These are phyloP conservation scores for Cyclostephanos tholiformis DNA, from an alignment of 108 stramenopile species.

Conservation along the genomic window DNA sequence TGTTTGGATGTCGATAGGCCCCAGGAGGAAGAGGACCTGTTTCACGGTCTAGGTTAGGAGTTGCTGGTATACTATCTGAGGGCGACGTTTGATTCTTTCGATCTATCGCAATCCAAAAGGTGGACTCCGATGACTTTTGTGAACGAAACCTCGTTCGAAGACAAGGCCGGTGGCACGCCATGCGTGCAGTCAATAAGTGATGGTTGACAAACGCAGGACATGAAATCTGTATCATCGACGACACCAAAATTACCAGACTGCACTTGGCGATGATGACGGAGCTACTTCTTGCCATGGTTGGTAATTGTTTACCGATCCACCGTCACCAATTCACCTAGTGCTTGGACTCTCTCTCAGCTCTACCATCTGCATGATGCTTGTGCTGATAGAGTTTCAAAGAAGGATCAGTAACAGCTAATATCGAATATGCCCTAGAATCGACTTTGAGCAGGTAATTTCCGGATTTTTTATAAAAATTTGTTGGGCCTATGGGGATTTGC, in stretches of 20 bases:
- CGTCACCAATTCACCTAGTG: too few species aligned
- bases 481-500: too few species aligned
- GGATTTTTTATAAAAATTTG: too few species aligned
- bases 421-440: too few species aligned
- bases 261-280: neutral
- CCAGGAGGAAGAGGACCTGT: conserved; percentile 40
- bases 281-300: neutral
- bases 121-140: conserved; percentile 45
- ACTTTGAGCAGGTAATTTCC: too few species aligned
- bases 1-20: conserved; percentile 24
- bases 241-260: neutral
- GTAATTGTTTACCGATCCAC: too few species aligned
- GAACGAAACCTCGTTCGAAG: conserved; percentile 2
- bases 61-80: conserved; percentile 27
- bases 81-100: conserved; percentile 1
- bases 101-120: conserved; percentile 38
- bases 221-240: neutral
- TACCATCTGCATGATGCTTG: too few species aligned
- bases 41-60: conserved; percentile 30
- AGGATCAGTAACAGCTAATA: too few species aligned
- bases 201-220: neutral
- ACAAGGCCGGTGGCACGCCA: neutral
- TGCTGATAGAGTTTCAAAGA: too few species aligned
- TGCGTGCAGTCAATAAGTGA: neutral
- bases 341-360: too few species aligned